These are phyloP conservation scores for Caloboletus firmus DNA, from an alignment of 1,284 basidiomycete genomes.

Conservation along the genomic window DNA sequence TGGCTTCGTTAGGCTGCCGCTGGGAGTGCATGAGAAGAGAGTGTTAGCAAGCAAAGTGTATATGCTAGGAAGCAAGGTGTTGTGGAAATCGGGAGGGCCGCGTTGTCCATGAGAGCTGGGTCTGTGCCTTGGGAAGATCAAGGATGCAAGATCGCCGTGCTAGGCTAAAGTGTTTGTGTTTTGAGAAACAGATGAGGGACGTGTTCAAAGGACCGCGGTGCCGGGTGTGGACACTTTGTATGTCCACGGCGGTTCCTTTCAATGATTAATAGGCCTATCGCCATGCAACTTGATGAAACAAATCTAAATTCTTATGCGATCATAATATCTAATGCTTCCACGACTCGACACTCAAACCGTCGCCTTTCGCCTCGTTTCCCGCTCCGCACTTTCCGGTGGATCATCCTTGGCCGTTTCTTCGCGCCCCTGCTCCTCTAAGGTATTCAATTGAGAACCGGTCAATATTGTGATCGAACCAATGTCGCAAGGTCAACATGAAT, in stretches of 20 bases:
- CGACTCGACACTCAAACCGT: constrained; percentile 40
- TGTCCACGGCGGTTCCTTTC: constrained; percentile 24
- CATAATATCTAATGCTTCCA: constrained; percentile 31
- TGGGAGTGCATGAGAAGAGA: constrained; percentile 9
- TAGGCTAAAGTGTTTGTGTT: constrained; percentile 24
- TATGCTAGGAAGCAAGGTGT: constrained; percentile 15
- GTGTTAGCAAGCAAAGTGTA: constrained; percentile 8
- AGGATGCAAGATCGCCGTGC: constrained; percentile 30
- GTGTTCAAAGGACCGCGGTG: constrained; percentile 19
- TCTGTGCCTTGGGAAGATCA: constrained; percentile 25
- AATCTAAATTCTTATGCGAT: constrained; percentile 21
- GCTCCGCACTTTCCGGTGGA: constrained; percentile 35
- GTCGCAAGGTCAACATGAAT: constrained; percentile 36
- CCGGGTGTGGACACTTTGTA: constrained; percentile 2
- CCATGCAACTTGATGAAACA: constrained; percentile 23
- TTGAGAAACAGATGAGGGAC: constrained; percentile 1
- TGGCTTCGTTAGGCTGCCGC: constrained; percentile 12
- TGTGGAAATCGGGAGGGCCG: constrained; percentile 14
- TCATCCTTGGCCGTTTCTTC: constrained; percentile 23
- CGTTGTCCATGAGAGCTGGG: constrained; percentile 16
- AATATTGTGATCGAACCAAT: constrained; percentile 42
- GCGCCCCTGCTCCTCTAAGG: constrained; percentile 20
- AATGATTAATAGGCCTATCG: constrained; percentile 5
- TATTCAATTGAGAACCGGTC: constrained; percentile 36
- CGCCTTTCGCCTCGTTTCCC: constrained; percentile 40